These are phyloP conservation scores for Leishmania amazonensis DNA, from an alignment of 208 protist genomes.

Conservation along the genomic window DNA sequence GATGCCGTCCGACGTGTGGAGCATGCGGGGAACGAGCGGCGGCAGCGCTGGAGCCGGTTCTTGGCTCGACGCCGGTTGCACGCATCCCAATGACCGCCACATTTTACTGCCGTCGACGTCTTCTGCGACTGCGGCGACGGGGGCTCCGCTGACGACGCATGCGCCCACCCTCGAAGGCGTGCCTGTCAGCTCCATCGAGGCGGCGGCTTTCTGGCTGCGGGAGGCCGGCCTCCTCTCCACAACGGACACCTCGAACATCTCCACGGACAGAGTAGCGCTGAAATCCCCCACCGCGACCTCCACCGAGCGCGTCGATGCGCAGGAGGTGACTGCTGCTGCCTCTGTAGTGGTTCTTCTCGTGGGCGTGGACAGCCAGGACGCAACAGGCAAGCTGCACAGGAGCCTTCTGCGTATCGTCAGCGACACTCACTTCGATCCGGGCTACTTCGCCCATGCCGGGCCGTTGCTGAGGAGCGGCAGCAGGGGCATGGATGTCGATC, in stretches of 20 bases:
- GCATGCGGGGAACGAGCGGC: neutral
- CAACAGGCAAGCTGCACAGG: slow-evolving; percentile 18
- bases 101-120: neutral
- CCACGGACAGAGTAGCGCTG: neutral
- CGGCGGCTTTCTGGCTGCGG: slow-evolving; percentile 15
- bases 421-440: slow-evolving; percentile 13
- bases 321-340: neutral
- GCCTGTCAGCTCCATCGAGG: slow-evolving; percentile 19
- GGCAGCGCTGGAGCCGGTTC: neutral
- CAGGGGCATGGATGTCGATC: neutral
- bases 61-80: neutral
- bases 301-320: neutral
- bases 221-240: slow-evolving; percentile 4
- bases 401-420: slow-evolving; percentile 21
- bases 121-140: neutral
- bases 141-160: neutral
- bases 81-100: neutral
- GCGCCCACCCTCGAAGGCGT: slow-evolving; percentile 17
- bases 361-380: slow-evolving; percentile 23
- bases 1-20: neutral
- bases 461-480: neutral
- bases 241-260: neutral
- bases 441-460: neutral
- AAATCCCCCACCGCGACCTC: neutral
- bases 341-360: slow-evolving; percentile 6